Conservation (phyloP, 2,329 filamentous ascomycete species). For the Scopulariopsis brevicaulis region DNA sequence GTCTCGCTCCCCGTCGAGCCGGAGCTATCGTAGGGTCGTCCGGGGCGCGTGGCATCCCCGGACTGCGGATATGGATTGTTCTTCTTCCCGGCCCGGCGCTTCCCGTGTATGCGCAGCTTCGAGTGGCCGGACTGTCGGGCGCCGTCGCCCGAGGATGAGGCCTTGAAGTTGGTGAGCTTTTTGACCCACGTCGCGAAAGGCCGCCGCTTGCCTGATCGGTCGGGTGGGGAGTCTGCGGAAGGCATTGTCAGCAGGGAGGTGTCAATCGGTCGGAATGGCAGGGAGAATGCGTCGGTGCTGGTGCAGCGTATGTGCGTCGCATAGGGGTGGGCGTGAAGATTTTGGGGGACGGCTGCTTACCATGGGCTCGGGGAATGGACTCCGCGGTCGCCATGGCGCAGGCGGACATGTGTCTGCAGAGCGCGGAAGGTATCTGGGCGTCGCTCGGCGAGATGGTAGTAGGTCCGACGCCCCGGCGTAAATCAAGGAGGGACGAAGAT, state of each 20-base stretch:
- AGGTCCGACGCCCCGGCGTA: neutral
- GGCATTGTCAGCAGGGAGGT: neutral
- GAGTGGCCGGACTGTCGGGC: slow-evolving; percentile 3
- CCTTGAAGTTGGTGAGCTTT: slow-evolving; percentile 80
- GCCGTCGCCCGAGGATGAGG: slow-evolving; percentile 1
- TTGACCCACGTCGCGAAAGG: slow-evolving; percentile 93
- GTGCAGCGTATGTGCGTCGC: neutral
- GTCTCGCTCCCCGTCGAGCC: slow-evolving; percentile 42
- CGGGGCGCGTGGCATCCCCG: slow-evolving; percentile 34
- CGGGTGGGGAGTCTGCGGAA: slow-evolving; percentile 4
- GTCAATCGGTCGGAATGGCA: neutral
- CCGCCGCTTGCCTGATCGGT: slow-evolving; percentile 46
- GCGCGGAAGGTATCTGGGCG: neutral
- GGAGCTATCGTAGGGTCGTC: slow-evolving; percentile 31
- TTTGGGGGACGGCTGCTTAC: slow-evolving; percentile 6
- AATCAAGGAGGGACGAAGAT: neutral
- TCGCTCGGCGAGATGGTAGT: neutral
- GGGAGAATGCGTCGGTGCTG: neutral
- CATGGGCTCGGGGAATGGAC: slow-evolving; percentile 10
- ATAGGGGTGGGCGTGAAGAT: neutral
- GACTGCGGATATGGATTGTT: slow-evolving; percentile 93
- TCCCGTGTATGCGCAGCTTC: slow-evolving; percentile 7
- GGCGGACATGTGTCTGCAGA: neutral
- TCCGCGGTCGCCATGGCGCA: slow-evolving; percentile 12
- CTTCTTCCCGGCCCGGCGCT: slow-evolving; percentile 45